phyloP scores from a whole-genome alignment of 139 green algal genomes.

The Trebouxia sp. region DNA sequence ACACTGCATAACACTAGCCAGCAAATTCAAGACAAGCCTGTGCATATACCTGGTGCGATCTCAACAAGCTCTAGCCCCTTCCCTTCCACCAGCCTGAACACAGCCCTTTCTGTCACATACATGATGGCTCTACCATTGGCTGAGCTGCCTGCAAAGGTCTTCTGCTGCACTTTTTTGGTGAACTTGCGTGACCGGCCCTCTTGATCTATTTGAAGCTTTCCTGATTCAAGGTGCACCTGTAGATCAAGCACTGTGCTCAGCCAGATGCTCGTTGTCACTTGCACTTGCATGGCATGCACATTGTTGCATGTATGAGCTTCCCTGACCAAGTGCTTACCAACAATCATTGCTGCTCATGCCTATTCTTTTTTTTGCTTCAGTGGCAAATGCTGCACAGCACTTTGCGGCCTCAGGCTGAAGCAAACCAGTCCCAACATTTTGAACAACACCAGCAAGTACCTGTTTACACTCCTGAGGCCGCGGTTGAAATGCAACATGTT shows the following conservation, averaged over 20 bases:
- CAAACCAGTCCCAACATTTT: too few species aligned
- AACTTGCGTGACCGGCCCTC: slow-evolving; percentile 50
- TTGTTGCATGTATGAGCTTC: background rate
- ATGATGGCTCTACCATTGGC: slow-evolving; percentile 26
- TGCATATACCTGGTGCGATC: slow-evolving; percentile 54
- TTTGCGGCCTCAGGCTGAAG: too few species aligned
- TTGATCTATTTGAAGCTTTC: slow-evolving; percentile 35
- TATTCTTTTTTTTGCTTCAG: too few species aligned
- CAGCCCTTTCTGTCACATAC: slow-evolving; percentile 56
- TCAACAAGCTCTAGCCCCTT: slow-evolving; percentile 45
- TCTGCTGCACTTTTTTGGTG: slow-evolving; percentile 34
- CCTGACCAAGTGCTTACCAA: background rate
- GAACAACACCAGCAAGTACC: too few species aligned
- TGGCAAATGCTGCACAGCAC: too few species aligned
- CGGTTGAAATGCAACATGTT: too few species aligned
- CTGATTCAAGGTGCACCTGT: slow-evolving; percentile 36
- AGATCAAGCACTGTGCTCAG: background rate
- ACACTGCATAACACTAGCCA: too few species aligned
- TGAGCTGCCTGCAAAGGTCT: slow-evolving; percentile 43
- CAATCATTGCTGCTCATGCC: too few species aligned
- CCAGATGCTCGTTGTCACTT: background rate
- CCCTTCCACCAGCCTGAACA: slow-evolving; percentile 39
- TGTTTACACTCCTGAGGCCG: too few species aligned
- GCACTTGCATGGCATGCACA: background rate
- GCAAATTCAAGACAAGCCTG: too few species aligned